Conservation (phyloP, 2,329 filamentous ascomycete species). For the Neodidymelliopsis sp. region DNA sequence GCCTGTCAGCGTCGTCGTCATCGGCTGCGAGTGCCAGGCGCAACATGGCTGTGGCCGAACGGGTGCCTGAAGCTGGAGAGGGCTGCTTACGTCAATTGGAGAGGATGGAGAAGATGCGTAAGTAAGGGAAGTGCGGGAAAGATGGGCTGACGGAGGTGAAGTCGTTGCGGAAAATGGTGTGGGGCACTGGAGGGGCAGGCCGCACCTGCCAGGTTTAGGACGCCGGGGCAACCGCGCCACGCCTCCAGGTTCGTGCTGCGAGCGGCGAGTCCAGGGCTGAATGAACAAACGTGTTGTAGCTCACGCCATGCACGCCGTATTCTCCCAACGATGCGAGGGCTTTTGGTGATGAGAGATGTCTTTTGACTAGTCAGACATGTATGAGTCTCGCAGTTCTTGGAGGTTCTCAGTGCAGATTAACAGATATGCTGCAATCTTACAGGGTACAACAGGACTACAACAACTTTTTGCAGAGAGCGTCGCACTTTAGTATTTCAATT, state of each 20-base stretch:
- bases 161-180: constrained; percentile 35
- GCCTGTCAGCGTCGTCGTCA: constrained; percentile 49
- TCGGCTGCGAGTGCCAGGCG: constrained; percentile 28
- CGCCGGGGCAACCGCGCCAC: constrained; percentile 32
- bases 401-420: too few relatives aligned
- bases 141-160: constrained; percentile 30
- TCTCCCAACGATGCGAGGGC: too few relatives aligned
- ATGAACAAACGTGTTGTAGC: too few relatives aligned
- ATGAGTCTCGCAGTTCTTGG: too few relatives aligned
- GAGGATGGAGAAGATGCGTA: constrained; percentile 28
- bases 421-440: too few relatives aligned
- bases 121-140: constrained; percentile 24
- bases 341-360: too few relatives aligned
- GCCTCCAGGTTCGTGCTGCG: constrained; percentile 13
- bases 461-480: too few relatives aligned
- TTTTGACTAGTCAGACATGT: too few relatives aligned
- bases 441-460: too few relatives aligned
- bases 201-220: constrained; percentile 22
- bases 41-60: constrained; percentile 11
- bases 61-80: constrained; percentile 25
- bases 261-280: too few relatives aligned
- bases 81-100: constrained; percentile 38
- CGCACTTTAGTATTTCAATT: not conserved
- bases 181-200: constrained; percentile 24
- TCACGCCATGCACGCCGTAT: too few relatives aligned